A percentile compares a stretch with the other conserved stretches of the same genome.
Conservation (phyloP, 179 eudicot species). For the Silene vulgaris region DNA sequence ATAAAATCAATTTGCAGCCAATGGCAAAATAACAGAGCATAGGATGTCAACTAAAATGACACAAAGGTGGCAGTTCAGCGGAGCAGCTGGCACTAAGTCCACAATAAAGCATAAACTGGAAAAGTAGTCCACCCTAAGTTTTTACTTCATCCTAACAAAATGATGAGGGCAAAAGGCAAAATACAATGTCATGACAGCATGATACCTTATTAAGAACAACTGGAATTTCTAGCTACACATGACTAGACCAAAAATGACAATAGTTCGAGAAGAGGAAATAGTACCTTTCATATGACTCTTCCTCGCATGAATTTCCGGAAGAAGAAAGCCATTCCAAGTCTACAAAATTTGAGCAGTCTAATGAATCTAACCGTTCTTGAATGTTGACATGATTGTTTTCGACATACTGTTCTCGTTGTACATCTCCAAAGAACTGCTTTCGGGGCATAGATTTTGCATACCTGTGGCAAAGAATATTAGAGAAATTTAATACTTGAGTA, state of each 20-base stretch:
- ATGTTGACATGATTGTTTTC: conserved; percentile 38
- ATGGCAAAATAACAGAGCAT: not conserved
- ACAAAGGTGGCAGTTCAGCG: not conserved
- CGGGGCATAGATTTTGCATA: conserved; percentile 40
- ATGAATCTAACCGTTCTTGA: conserved; percentile 40
- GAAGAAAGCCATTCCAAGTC: conserved; percentile 88
- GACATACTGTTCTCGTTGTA: conserved; percentile 43
- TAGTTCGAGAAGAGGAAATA: conserved; percentile 4
- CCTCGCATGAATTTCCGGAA: conserved; percentile 72
- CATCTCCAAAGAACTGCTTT: conserved; percentile 53
- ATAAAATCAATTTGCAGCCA: not conserved
- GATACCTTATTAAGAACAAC: too few relatives aligned
- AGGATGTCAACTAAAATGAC: not conserved
- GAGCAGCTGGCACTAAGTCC: not conserved
- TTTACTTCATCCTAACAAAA: not conserved
- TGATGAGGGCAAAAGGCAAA: not conserved
- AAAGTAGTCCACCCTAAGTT: not conserved
- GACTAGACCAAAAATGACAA: too few relatives aligned
- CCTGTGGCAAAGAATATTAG: conserved; percentile 32
- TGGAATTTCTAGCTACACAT: not conserved
- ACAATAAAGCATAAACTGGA: not conserved
- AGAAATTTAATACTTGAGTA: conserved; percentile 5
- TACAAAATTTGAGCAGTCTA: conserved; percentile 76
- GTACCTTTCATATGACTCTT: conserved; percentile 61
- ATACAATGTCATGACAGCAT: not conserved